These are phyloP conservation scores for Neurospora sp. DNA, from an alignment of 495 filamentous ascomycete species.

Conservation along the genomic window DNA sequence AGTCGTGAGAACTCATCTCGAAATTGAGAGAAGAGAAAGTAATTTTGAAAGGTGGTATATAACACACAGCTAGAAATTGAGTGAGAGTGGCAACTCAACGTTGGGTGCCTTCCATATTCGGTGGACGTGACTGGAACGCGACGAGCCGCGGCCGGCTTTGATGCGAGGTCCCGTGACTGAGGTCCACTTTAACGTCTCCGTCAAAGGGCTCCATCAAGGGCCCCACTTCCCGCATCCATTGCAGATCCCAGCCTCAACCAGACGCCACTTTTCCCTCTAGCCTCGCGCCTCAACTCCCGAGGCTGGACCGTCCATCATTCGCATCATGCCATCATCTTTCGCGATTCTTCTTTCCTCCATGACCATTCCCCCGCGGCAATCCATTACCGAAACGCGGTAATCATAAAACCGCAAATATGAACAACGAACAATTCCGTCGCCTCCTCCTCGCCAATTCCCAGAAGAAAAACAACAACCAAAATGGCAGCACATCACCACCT, in stretches of 20 bases:
- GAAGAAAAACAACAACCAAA: conserved; percentile 24
- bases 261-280: not conserved
- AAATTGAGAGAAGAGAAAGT: no score
- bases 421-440: conserved; percentile 91
- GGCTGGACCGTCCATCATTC: not conserved
- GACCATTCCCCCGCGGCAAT: not conserved
- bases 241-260: not conserved
- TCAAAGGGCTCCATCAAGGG: not conserved
- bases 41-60: not conserved
- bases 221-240: not conserved
- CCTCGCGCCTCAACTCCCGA: not conserved
- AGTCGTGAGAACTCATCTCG: not conserved
- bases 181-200: not conserved
- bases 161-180: not conserved
- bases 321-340: not conserved
- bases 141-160: not conserved
- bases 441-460: conserved; percentile 50
- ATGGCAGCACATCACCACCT: conserved; percentile 26
- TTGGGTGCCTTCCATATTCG: not conserved
- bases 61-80: not conserved
- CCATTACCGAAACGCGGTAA: not conserved
- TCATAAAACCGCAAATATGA: conserved; percentile 46
- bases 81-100: not conserved
- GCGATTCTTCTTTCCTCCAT: not conserved
- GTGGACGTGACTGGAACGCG: not conserved